Evolutionary conservation across 768 basidiomycete species (phyloP).

Genomic region (Lactifluus rugatus): DNA sequence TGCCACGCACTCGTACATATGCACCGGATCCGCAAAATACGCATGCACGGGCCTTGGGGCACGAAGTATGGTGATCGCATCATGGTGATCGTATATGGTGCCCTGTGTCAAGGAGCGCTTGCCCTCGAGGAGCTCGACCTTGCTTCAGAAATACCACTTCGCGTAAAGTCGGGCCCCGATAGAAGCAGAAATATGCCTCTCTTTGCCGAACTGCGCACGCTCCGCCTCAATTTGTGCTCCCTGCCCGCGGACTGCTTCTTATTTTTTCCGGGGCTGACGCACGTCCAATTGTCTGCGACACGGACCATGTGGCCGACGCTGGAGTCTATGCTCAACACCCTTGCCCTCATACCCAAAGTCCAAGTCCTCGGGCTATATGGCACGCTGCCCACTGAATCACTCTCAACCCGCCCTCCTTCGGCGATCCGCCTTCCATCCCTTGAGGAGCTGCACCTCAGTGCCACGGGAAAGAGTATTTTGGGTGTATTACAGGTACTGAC

Average conservation of each 20-base stretch:
- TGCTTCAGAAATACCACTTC: not conserved
- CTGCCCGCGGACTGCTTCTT: not conserved
- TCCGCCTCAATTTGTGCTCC: slow-evolving; percentile 1
- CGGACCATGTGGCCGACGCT: not conserved
- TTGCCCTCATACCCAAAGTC: not conserved
- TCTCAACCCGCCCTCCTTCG: not conserved
- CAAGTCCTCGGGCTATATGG: slow-evolving; percentile 7
- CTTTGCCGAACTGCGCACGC: not conserved
- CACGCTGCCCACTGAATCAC: not conserved
- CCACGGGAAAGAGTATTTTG: not conserved
- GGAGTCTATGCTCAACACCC: slow-evolving; percentile 1
- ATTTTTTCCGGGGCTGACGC: not conserved
- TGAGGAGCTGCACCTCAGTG: not conserved
- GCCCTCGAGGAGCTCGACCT: slow-evolving; percentile 13
- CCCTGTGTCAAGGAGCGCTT: not conserved
- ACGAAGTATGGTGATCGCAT: slow-evolving; percentile 10
- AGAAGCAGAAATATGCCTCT: not conserved
- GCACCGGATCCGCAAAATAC: slow-evolving; percentile 2
- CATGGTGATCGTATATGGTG: slow-evolving; percentile 4
- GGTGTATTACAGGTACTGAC: not conserved
- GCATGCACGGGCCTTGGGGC: slow-evolving; percentile 10
- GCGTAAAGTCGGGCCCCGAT: not conserved
- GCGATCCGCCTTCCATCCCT: not conserved
- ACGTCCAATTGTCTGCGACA: slow-evolving; percentile 5
- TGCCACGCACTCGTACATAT: not conserved